Conservation (phyloP, 2,329 filamentous ascomycete genomes). For the Diaporthe sp. region DNA sequence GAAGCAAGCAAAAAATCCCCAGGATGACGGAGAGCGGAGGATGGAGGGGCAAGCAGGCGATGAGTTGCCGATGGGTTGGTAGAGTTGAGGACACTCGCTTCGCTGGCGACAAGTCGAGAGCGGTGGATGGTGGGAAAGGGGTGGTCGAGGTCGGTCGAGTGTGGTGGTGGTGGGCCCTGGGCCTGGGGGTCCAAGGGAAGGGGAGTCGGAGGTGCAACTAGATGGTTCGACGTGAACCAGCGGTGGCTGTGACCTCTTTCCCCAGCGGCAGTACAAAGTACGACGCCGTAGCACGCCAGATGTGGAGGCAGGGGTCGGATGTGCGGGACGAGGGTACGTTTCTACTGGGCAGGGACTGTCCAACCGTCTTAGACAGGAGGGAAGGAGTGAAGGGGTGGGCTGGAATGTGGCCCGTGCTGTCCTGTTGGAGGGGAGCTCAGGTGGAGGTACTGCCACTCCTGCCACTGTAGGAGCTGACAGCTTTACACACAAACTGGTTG, state of each 20-base stretch:
- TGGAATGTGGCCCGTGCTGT: not conserved
- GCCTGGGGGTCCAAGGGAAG: not conserved
- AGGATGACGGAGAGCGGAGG: not conserved
- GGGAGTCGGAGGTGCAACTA: not conserved
- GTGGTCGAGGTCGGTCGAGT: constrained; percentile 13
- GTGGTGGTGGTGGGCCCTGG: not conserved
- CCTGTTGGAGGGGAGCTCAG: not conserved
- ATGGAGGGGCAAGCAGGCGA: not conserved
- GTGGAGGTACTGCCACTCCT: no score
- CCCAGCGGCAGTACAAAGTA: not conserved
- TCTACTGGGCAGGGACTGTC: constrained; percentile 3
- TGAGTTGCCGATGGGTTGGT: constrained; percentile 3
- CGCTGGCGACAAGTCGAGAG: not conserved
- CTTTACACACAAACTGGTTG: not conserved
- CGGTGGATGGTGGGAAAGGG: constrained; percentile 24
- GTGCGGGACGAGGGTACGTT: constrained; percentile 11
- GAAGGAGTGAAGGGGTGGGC: not conserved
- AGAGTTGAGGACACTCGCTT: constrained; percentile 23
- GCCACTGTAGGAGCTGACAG: not conserved
- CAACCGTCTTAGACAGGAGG: not conserved
- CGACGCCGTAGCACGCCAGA: not conserved
- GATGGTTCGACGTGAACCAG: constrained; percentile 23
- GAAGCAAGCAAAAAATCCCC: not conserved
- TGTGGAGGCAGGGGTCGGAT: constrained; percentile 11
- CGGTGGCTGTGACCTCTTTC: constrained; percentile 21